A percentile compares a stretch with the other conserved stretches of the same genome.
These are phyloP conservation scores for Pestalotiopsis sp. DNA, from an alignment of 2,329 filamentous ascomycete species.

Conservation along the genomic window DNA sequence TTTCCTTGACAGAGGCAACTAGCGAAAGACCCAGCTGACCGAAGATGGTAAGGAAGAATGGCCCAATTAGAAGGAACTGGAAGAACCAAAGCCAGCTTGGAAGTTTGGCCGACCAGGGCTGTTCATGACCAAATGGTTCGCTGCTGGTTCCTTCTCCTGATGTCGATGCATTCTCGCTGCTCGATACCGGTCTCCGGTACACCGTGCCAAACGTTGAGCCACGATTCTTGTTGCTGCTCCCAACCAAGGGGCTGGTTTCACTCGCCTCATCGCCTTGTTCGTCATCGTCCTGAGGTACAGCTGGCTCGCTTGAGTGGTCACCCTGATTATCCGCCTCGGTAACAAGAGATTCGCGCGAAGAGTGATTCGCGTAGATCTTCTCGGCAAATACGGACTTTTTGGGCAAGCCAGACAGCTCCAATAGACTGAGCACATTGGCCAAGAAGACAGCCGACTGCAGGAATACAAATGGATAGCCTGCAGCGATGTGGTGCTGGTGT, in stretches of 20 bases:
- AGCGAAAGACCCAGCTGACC: slow-evolving; percentile 75
- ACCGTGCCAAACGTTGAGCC: slow-evolving; percentile 57
- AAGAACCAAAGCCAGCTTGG: slow-evolving; percentile 86
- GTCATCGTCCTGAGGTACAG: slow-evolving; percentile 17
- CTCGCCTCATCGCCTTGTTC: slow-evolving; percentile 7
- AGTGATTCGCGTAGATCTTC: slow-evolving; percentile 54
- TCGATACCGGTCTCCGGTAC: slow-evolving; percentile 53
- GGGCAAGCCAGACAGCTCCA: slow-evolving; percentile 79
- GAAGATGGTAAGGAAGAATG: slow-evolving; percentile 71
- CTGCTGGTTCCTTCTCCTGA: slow-evolving; percentile 23
- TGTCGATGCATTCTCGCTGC: slow-evolving; percentile 33
- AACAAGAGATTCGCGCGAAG: slow-evolving; percentile 40
- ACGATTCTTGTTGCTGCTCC: slow-evolving; percentile 69
- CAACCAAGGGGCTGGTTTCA: slow-evolving; percentile 72
- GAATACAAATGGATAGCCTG: slow-evolving; percentile 81
- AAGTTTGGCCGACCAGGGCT: slow-evolving; percentile 80
- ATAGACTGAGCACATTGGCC: slow-evolving; percentile 72
- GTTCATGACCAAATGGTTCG: slow-evolving; percentile 69
- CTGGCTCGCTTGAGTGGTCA: slow-evolving; percentile 10
- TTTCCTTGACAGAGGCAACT: slow-evolving; percentile 74
- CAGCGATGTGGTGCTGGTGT: slow-evolving; percentile 73
- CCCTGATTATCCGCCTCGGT: slow-evolving; percentile 16
- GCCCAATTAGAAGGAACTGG: slow-evolving; percentile 80
- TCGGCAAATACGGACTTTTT: slow-evolving; percentile 71
- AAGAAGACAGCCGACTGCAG: slow-evolving; percentile 77